phyloP scores from a whole-genome alignment of 148 eudicot genomes.

The Selenicereus undatus region DNA sequence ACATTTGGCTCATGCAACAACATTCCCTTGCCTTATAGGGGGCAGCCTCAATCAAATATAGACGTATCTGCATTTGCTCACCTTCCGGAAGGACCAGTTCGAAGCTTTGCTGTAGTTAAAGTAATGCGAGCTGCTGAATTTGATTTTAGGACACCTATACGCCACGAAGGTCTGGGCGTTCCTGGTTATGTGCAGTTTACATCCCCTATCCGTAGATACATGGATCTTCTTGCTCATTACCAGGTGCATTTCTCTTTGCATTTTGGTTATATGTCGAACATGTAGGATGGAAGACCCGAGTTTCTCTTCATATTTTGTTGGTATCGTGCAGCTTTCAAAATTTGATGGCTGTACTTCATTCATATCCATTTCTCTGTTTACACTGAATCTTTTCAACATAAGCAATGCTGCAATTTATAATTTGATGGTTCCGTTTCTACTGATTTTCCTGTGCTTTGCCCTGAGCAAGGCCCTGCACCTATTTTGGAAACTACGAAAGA shows the following conservation, averaged over 20 bases:
- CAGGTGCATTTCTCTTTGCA: constrained; percentile 50
- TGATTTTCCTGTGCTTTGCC: too few relatives aligned
- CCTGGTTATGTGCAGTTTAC: constrained; percentile 99
- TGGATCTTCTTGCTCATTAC: constrained; percentile 99
- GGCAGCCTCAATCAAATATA: constrained; percentile 83
- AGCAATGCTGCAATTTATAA: too few relatives aligned
- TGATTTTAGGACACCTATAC: constrained; percentile 89
- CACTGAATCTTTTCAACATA: not conserved
- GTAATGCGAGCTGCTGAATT: constrained; percentile 87
- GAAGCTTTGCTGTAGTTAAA: constrained; percentile 73
- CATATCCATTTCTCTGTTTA: not conserved
- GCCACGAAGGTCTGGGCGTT: constrained; percentile 82
- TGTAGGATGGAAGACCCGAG: not conserved
- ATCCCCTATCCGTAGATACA: constrained; percentile 95
- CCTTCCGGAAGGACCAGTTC: constrained; percentile 96
- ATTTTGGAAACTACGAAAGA: too few relatives aligned
- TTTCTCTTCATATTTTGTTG: not conserved
- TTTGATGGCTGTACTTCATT: not conserved
- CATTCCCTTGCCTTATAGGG: constrained; percentile 79
- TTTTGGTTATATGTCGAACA: not conserved
- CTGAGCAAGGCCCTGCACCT: too few relatives aligned
- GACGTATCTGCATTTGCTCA: constrained; percentile 78
- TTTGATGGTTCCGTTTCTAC: too few relatives aligned
- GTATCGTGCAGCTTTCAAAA: not conserved
- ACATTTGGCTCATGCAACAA: constrained; percentile 71